A percentile compares a stretch with the other conserved stretches of the same genome.
These are phyloP conservation scores for Verticillium longisporum DNA, from an alignment of 2,329 filamentous ascomycete species.

Conservation along the genomic window DNA sequence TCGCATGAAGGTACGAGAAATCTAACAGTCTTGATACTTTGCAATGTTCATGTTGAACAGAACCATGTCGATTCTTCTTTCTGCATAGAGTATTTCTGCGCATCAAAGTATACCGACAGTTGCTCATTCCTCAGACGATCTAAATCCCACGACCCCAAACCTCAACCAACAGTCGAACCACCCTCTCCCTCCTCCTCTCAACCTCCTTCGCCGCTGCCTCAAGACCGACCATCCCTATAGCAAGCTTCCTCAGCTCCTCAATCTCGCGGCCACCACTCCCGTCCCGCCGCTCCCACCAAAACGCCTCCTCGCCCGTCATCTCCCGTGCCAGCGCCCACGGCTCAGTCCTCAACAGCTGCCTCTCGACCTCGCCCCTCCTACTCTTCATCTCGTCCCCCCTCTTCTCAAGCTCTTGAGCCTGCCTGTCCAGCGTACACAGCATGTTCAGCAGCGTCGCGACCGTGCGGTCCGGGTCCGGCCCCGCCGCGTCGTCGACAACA, in stretches of 20 bases:
- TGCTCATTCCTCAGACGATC: neutral
- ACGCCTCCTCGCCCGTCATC: neutral
- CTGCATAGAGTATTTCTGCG: too few relatives aligned
- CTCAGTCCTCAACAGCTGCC: neutral
- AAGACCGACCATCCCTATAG: neutral
- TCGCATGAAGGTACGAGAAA: too few relatives aligned
- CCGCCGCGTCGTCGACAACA: neutral
- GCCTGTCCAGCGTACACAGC: slow-evolving; percentile 15
- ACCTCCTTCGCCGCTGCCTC: neutral
- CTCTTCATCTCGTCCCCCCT: slow-evolving; percentile 6
- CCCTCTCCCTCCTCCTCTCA: neutral
- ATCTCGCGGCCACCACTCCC: neutral
- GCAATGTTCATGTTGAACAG: too few relatives aligned
- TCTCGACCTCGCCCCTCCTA: neutral
- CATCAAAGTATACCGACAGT: neutral
- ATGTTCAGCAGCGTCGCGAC: slow-evolving; percentile 14
- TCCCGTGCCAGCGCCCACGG: neutral
- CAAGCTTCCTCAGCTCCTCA: neutral
- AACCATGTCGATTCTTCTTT: too few relatives aligned
- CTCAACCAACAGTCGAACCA: neutral
- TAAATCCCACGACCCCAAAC: neutral
- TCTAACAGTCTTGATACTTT: too few relatives aligned
- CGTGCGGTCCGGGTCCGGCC: slow-evolving; percentile 16
- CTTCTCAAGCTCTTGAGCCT: slow-evolving; percentile 13
- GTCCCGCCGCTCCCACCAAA: neutral